These are phyloP conservation scores for Filobasidium uniguttulatum DNA, from an alignment of 1,284 basidiomycete species.

Conservation along the genomic window DNA sequence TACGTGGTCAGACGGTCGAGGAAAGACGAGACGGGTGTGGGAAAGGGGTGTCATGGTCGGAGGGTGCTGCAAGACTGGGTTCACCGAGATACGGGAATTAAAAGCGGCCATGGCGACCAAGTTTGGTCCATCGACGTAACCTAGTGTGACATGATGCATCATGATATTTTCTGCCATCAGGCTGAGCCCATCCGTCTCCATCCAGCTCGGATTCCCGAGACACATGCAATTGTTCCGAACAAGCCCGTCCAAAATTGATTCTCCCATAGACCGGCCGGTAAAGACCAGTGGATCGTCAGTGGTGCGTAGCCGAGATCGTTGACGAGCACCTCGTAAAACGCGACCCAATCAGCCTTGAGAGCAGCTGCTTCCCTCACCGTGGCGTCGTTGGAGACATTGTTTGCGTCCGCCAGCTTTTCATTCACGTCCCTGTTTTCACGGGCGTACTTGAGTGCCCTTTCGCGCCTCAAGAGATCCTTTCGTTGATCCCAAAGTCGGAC, in stretches of 20 bases:
- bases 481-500: conserved; percentile 1
- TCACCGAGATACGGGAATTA: conserved; percentile 43
- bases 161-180: neutral
- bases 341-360: conserved; percentile 1
- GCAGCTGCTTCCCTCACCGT: neutral
- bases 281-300: conserved; percentile 34
- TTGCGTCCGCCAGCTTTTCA: neutral
- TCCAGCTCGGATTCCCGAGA: conserved; percentile 7
- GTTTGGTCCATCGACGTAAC: too few species aligned
- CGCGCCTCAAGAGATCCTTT: conserved; percentile 1
- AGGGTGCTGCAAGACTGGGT: conserved; percentile 56
- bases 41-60: conserved; percentile 46
- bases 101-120: too few species aligned
- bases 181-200: neutral
- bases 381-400: neutral
- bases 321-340: neutral
- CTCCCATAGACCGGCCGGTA: conserved; percentile 28
- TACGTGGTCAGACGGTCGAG: conserved; percentile 7
- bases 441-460: conserved; percentile 13
- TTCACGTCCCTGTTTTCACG: conserved; percentile 23
- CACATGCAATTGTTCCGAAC: conserved; percentile 13
- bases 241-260: conserved; percentile 11
- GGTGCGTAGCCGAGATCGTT: conserved; percentile 26
- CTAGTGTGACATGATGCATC: neutral
- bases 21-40: conserved; percentile 37